phyloP scores from a whole-genome alignment of 78 protist species.

The Dictyostelium discoideum region dicty_2.7 NC_007091.3:754501-755000 shows the following conservation, averaged over 20 bases:
- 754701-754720: conserved; percentile 96
- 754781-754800: conserved; percentile 97
- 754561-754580: conserved; percentile 90
- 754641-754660: conserved; percentile 90
- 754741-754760: conserved; percentile 98
- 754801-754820: conserved; percentile 91
- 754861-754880: conserved; percentile 98
- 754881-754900: conserved; percentile 98
- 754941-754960: conserved; percentile 94
- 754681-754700: conserved; percentile 89
- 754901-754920: conserved; percentile 91
- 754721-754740: conserved; percentile 90
- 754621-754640: conserved; percentile 94
- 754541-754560: conserved; percentile 90
- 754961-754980: conserved; percentile 97
- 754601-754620: conserved; percentile 98
- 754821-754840: conserved; percentile 84
- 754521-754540: conserved; percentile 98
- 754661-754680: conserved; percentile 67
- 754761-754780: conserved; percentile 95
- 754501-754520: conserved; percentile 97
- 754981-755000: conserved; percentile 92
- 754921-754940: conserved; percentile 99
- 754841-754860: conserved; percentile 98
- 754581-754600: conserved; percentile 99